A percentile compares a stretch with the other conserved stretches of the same genome.
Conservation (phyloP, 805 yeast species). For the Kodamaea lidongshanica region DNA sequence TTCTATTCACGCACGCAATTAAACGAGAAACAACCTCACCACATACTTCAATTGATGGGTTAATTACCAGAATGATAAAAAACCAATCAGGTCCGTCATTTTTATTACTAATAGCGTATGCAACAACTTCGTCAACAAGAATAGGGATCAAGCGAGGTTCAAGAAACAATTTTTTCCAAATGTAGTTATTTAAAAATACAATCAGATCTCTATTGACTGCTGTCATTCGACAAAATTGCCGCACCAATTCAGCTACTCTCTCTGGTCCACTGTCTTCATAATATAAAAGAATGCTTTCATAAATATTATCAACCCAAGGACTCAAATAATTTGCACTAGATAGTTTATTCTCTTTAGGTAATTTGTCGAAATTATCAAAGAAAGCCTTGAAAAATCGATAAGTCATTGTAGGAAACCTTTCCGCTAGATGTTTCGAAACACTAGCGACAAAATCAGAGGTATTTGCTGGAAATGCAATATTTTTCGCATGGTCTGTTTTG, state of each 20-base stretch:
- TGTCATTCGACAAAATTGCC: conserved; percentile 57
- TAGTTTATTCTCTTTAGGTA: conserved; percentile 29
- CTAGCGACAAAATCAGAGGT: conserved; percentile 54
- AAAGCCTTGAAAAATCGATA: conserved; percentile 52
- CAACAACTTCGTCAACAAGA: conserved; percentile 67
- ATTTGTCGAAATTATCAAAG: conserved; percentile 36
- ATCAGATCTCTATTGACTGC: conserved; percentile 43
- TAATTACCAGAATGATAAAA: conserved; percentile 54
- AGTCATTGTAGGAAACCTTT: conserved; percentile 52
- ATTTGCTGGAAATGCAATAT: conserved; percentile 63
- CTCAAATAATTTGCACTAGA: conserved; percentile 48
- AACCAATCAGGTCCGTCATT: conserved; percentile 71
- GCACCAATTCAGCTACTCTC: conserved; percentile 51
- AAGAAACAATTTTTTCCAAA: conserved; percentile 63
- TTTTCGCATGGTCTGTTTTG: conserved; percentile 48
- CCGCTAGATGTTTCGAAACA: conserved; percentile 53
- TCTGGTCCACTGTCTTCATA: conserved; percentile 57
- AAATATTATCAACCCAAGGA: conserved; percentile 72
- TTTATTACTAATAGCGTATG: conserved; percentile 68
- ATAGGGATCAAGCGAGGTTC: conserved; percentile 54
- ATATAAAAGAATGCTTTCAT: conserved; percentile 47
- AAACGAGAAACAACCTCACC: conserved; percentile 57
- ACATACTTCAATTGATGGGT: conserved; percentile 71
- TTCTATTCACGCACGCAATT: conserved; percentile 46
- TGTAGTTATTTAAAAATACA: conserved; percentile 48